A percentile compares a stretch with the other conserved stretches of the same genome.
phyloP scores from a whole-genome alignment of 2,329 filamentous ascomycete species.

The Pezicula carpinea region DNA sequence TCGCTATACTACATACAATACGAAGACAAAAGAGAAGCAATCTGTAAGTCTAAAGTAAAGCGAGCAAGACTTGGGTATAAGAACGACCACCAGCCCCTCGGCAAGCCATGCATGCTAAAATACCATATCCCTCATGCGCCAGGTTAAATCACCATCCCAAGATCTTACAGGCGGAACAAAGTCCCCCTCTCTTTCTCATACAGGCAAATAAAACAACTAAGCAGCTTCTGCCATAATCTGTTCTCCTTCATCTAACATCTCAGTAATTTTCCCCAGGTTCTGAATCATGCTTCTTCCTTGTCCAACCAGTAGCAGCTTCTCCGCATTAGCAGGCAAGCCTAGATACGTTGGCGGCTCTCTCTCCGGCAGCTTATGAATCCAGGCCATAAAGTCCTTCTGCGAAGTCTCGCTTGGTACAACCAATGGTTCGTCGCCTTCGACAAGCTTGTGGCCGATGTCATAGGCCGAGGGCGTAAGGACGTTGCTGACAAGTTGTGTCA shows the following conservation, averaged over 20 bases:
- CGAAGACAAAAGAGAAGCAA: slow-evolving; percentile 16
- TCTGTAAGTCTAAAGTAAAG: slow-evolving; percentile 14
- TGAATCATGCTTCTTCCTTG: slow-evolving; percentile 80
- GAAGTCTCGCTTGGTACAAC: slow-evolving; percentile 75
- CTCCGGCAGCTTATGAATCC: slow-evolving; percentile 90
- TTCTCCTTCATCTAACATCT: slow-evolving; percentile 90
- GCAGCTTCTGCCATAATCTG: slow-evolving; percentile 69
- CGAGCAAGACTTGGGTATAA: slow-evolving; percentile 21
- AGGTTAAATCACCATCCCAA: slow-evolving; percentile 7
- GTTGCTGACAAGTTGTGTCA: slow-evolving; percentile 67
- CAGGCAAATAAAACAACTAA: slow-evolving; percentile 7
- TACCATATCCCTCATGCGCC: slow-evolving; percentile 3
- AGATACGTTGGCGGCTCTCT: slow-evolving; percentile 94
- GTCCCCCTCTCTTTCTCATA: background rate
- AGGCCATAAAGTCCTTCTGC: slow-evolving; percentile 80
- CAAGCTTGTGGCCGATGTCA: slow-evolving; percentile 86
- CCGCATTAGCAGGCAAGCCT: slow-evolving; percentile 88
- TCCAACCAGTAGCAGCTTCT: slow-evolving; percentile 88
- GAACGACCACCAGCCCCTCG: slow-evolving; percentile 6
- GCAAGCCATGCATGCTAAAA: slow-evolving; percentile 9
- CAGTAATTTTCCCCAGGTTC: slow-evolving; percentile 79
- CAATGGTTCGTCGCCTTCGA: slow-evolving; percentile 60
- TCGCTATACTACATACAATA: slow-evolving; percentile 14
- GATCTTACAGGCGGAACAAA: slow-evolving; percentile 12
- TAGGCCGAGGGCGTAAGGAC: slow-evolving; percentile 86